Evolutionary conservation across 306 rosid species (phyloP), one percentile per base, ranked within the genome.

Genomic region (Glycyrrhiza uralensis): DNA sequence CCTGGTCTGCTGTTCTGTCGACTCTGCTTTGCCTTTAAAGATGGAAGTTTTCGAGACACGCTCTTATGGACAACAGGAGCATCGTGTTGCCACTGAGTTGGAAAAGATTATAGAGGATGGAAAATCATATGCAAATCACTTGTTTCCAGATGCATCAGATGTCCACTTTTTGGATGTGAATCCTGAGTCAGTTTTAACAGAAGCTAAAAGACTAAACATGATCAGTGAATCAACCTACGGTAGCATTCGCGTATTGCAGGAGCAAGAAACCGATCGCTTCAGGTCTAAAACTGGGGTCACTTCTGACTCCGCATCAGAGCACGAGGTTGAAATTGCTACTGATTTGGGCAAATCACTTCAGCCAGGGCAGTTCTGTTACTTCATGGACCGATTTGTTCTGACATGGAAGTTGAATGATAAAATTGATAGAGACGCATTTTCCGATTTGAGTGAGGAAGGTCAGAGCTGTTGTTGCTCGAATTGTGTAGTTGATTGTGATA

Each of bases 301-400:
- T 55, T 51, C 82, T 17, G 80, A 84, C 47, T 52, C 36, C 32
- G 63, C 77, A 62, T 50, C 80, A 46, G 84, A 86, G 50, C 67
- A 66, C 47, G 87, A 50, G 20, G 73, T 63, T 51, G 73, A 77
- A 67, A 76, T 64, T 74, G 80, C 72, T 71, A 46, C 60, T 51
- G 47, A 65, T 61, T 69, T 17, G 18, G 67, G 80, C 28, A 82
- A 85, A 70, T 86, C 76, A 51, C 83, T 94, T 76, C 74, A 62
- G 50, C 79, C 50, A 2, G 91, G 90, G 64, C 5, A 86, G 75
- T 75, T 59, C 35, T 85, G 88, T 78, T 85, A 83, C 85, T 87
- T 91, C 82, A 94, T 94, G 96, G 82, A 83, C 85, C 88, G 99
- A 55, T 91, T 87, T 82, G 56, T 86, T 72, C 63, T 89, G 72